Evolutionary conservation across 371 early-diverging fungal species (phyloP).

Genomic region (Amoeboaphelidium protococcarum): DNA sequence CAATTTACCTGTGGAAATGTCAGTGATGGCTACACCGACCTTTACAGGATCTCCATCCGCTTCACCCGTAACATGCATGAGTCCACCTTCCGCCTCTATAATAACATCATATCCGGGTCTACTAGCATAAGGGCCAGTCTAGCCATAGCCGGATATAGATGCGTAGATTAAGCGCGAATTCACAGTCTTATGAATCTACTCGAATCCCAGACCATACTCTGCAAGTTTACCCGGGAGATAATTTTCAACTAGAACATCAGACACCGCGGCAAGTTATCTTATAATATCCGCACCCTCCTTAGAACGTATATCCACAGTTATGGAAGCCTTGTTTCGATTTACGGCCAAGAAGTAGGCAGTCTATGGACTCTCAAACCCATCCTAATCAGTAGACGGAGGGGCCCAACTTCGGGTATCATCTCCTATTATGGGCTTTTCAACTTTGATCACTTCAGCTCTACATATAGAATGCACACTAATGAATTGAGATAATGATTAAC

Average conservation of each 20-base stretch:
- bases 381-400: conserved; percentile 16
- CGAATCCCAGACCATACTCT: conserved; percentile 43
- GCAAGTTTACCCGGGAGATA: conserved; percentile 64
- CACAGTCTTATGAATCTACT: conserved; percentile 23
- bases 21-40: conserved; percentile 81
- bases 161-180: conserved; percentile 64
- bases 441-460: conserved; percentile 68
- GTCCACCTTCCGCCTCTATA: conserved; percentile 60
- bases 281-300: conserved; percentile 31
- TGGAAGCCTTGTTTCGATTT: conserved; percentile 68
- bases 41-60: conserved; percentile 55
- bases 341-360: conserved; percentile 67
- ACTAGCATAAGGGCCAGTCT: conserved; percentile 47
- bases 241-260: conserved; percentile 70
- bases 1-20: conserved; percentile 11
- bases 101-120: conserved; percentile 79
- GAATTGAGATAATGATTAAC: background rate
- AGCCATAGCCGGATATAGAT: conserved; percentile 70
- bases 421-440: conserved; percentile 34
- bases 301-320: conserved; percentile 54
- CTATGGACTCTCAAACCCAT: conserved; percentile 21
- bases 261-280: conserved; percentile 27
- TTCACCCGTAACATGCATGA: conserved; percentile 87
- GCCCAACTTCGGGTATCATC: conserved; percentile 15
- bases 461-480: conserved; percentile 1